phyloP scores from a whole-genome alignment of 768 basidiomycete genomes.

The Podaxis carcinomalis region DNA sequence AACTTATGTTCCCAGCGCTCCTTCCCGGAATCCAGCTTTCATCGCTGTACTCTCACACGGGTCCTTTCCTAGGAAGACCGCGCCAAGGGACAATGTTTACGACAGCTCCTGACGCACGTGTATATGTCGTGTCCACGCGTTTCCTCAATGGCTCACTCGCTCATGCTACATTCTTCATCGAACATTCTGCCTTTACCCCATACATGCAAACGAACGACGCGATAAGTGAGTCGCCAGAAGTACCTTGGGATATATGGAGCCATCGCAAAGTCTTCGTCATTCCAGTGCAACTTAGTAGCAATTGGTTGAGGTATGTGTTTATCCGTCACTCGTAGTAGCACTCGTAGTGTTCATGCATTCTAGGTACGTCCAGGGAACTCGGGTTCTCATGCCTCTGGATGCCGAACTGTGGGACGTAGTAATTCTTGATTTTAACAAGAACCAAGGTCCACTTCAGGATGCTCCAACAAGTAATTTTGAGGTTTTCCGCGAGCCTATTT shows the following conservation, averaged over 20 bases:
- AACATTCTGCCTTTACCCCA: constrained; percentile 3
- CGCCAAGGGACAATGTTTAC: constrained; percentile 20
- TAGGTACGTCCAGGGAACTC: constrained; percentile 14
- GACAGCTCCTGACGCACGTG: constrained; percentile 13
- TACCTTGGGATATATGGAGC: constrained; percentile 14
- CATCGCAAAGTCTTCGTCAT: constrained; percentile 5
- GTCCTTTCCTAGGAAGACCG: constrained; percentile 25
- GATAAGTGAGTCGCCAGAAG: not conserved
- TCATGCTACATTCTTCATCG: constrained; percentile 8
- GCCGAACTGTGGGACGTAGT: not conserved
- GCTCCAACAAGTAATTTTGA: not conserved
- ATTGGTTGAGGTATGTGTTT: constrained; percentile 11
- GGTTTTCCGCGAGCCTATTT: not conserved
- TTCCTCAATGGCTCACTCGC: not conserved
- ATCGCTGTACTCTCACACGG: constrained; percentile 26
- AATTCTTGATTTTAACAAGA: constrained; percentile 13
- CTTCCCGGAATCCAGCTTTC: constrained; percentile 17
- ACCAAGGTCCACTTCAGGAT: not conserved
- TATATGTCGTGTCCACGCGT: constrained; percentile 7
- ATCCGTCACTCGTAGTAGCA: not conserved
- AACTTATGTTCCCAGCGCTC: constrained; percentile 7
- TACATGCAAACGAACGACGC: not conserved
- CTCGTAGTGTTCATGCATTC: not conserved
- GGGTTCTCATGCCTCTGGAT: constrained; percentile 3
- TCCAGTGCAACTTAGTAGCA: not conserved